Evolutionary conservation across 768 basidiomycete species (phyloP), one percentile per base, ranked within the genome.

Genomic region (Hydnum rufescens): DNA sequence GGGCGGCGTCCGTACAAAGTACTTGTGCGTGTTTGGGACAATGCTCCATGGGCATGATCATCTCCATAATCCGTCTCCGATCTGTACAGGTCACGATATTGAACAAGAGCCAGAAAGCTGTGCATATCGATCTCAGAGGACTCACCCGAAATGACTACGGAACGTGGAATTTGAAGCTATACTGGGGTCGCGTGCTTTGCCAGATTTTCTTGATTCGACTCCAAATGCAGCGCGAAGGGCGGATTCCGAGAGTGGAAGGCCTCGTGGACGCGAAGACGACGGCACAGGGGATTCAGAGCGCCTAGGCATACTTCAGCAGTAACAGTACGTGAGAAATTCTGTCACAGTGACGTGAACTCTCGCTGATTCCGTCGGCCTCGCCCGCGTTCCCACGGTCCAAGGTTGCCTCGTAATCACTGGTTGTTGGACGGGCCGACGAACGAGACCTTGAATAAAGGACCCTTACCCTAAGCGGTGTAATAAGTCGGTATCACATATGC

Each of bases 61-160:
- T 51, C 55, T 29, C 52, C 55, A 34, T 51, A 56, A 54, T 56
- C 55, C n/a, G 55, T 56, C 36, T 56, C 55, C 23, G 55, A 56
- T 39, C 55, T 56, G 25, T 28, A 46, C 13, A 6, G 6, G n/a
- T 39, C 6, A 54, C 36, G 13, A 39, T 39, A 13, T 39, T 39
- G 36, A 22, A 22, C 22, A 22, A 39, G 36, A 39, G 1, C 13
- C 36, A 39, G 13, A 13, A 39, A 39, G 13, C 22, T 13, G 13
- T 39, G 36, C 36, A 39, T 39, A 39, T 13, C 46, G 31, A 22
- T 51, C 49, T 19, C 6, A 23, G 19, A 44, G 18, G 26, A 55
- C 54, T 28, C 46, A 56, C 55, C 55, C 55, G 18, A 51, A 43
- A 34, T 54, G 55, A 56, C 47, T 56, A 29, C 54, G 53, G 42